Percentiles rank a stretch among this genome's conserved stretches.
Conservation (phyloP, 2,329 filamentous ascomycete genomes). For the Neocucurbitaria cava region DNA sequence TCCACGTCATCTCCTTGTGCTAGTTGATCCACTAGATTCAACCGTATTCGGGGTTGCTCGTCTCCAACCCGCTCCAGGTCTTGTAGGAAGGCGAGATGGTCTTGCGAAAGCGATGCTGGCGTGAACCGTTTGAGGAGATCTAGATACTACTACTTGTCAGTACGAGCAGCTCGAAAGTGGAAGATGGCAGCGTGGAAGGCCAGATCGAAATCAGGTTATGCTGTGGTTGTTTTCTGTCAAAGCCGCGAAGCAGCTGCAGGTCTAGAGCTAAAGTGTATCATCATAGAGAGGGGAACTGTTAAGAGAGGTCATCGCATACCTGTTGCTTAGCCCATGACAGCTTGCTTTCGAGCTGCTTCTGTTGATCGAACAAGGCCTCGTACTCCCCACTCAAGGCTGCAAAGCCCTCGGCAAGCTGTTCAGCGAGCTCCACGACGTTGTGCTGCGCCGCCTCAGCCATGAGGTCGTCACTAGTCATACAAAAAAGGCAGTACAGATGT, state of each 20-base stretch:
- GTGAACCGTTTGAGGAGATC: constrained; percentile 49
- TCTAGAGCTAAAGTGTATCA: constrained; percentile 61
- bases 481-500: constrained; percentile 2
- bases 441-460: constrained; percentile 38
- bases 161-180: background rate
- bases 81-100: constrained; percentile 49
- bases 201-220: constrained; percentile 45
- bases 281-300: constrained; percentile 42
- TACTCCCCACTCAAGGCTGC: constrained; percentile 57
- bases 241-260: constrained; percentile 56
- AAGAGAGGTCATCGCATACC: constrained; percentile 43
- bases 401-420: constrained; percentile 56
- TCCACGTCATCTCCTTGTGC: constrained; percentile 44
- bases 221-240: constrained; percentile 55
- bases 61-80: constrained; percentile 47
- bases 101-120: constrained; percentile 48
- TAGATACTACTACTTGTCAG: constrained; percentile 46
- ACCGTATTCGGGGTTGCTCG: constrained; percentile 29
- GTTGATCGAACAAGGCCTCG: constrained; percentile 53
- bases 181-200: constrained; percentile 3
- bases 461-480: constrained; percentile 14
- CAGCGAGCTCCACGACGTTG: constrained; percentile 43
- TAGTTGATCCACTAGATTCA: constrained; percentile 46
- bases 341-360: constrained; percentile 55
- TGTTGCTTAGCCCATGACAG: constrained; percentile 57